phyloP scores from a whole-genome alignment of 768 basidiomycete genomes.

The Auricularia sp. region DNA sequence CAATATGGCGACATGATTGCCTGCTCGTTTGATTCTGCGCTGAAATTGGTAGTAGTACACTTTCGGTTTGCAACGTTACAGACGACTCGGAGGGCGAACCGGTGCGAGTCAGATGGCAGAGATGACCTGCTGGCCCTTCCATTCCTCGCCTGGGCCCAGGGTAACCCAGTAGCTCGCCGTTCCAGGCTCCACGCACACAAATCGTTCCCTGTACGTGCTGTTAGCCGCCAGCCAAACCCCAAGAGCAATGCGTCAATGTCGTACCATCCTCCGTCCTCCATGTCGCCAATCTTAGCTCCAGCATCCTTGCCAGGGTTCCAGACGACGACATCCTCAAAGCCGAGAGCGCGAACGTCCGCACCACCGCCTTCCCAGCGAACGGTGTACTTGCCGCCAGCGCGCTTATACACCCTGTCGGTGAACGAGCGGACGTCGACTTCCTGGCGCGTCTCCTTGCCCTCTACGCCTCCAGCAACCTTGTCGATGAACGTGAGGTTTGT shows the following conservation, averaged over 20 bases:
- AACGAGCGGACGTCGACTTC: slow-evolving; percentile 55
- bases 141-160: slow-evolving; percentile 54
- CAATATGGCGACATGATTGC: too few species aligned
- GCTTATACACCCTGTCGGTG: slow-evolving; percentile 74
- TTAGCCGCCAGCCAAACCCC: background rate
- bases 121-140: slow-evolving; percentile 69
- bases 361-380: slow-evolving; percentile 52
- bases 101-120: slow-evolving; percentile 26
- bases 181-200: slow-evolving; percentile 89
- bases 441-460: slow-evolving; percentile 49
- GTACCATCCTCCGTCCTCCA: slow-evolving; percentile 85
- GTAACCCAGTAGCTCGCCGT: slow-evolving; percentile 62
- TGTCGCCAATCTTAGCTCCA: slow-evolving; percentile 72
- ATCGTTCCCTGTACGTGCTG: slow-evolving; percentile 50
- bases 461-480: slow-evolving; percentile 44
- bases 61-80: background rate
- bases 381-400: slow-evolving; percentile 45
- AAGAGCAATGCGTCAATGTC: slow-evolving; percentile 15
- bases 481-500: slow-evolving; percentile 62
- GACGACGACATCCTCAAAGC: slow-evolving; percentile 73
- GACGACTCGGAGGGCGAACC: background rate
- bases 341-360: slow-evolving; percentile 40
- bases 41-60: background rate
- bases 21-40: too few species aligned
- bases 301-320: slow-evolving; percentile 82